Evolutionary conservation across 1,284 basidiomycete species (phyloP).

Genomic region (Dichomitus squalens): DNA sequence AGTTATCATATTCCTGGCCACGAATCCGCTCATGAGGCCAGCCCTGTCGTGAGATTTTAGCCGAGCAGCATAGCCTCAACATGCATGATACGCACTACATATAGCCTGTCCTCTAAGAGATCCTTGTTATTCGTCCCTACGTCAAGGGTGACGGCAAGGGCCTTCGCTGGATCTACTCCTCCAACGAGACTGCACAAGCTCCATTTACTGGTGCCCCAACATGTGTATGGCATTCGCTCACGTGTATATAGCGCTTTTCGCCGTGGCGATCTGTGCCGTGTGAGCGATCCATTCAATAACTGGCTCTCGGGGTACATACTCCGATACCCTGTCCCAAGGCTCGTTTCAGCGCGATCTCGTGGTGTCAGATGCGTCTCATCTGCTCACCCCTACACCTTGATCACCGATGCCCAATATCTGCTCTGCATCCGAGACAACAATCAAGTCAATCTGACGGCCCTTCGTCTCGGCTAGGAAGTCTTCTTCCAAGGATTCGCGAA

Average conservation of each 20-base stretch:
- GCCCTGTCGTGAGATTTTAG: slow-evolving; percentile 44
- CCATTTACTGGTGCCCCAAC: neutral
- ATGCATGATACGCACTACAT: slow-evolving; percentile 49
- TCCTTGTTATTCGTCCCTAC: slow-evolving; percentile 79
- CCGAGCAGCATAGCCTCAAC: neutral
- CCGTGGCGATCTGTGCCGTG: slow-evolving; percentile 70
- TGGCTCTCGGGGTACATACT: slow-evolving; percentile 33
- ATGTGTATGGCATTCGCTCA: slow-evolving; percentile 33
- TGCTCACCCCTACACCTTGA: slow-evolving; percentile 66
- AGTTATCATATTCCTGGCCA: slow-evolving; percentile 67
- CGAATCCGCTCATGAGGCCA: slow-evolving; percentile 66
- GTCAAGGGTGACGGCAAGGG: slow-evolving; percentile 70
- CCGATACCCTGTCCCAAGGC: slow-evolving; percentile 45
- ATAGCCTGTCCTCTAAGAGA: slow-evolving; percentile 63
- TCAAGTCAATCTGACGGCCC: slow-evolving; percentile 65
- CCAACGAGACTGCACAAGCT: slow-evolving; percentile 63
- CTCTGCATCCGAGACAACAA: slow-evolving; percentile 84
- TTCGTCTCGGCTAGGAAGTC: slow-evolving; percentile 69
- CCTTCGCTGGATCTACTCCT: slow-evolving; percentile 75
- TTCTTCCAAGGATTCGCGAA: slow-evolving; percentile 73
- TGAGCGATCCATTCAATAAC: neutral
- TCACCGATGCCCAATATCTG: slow-evolving; percentile 83
- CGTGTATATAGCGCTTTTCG: slow-evolving; percentile 88
- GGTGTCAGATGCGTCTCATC: neutral
- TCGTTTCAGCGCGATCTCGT: neutral